These are phyloP conservation scores for Phytopythium oedochilum DNA, from an alignment of 352 stramenopile species.

Conservation along the genomic window DNA sequence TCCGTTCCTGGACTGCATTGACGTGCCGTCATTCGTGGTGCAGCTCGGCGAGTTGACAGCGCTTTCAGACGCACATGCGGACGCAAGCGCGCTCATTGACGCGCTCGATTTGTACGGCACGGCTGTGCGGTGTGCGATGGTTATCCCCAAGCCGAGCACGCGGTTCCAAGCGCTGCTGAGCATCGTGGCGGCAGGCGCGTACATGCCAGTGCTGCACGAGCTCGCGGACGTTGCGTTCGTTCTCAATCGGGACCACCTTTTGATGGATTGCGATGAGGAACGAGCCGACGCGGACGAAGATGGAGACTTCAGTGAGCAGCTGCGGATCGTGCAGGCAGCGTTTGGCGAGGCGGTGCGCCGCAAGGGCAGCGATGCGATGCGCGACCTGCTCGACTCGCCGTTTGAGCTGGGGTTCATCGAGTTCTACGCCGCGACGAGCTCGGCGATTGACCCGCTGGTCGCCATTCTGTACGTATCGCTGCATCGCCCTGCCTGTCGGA, in stretches of 20 bases:
- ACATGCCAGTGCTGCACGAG: slow-evolving; percentile 33
- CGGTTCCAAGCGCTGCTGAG: slow-evolving; percentile 30
- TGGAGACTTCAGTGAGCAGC: slow-evolving; percentile 24
- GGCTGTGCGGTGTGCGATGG: slow-evolving; percentile 41
- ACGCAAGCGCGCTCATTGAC: slow-evolving; percentile 8
- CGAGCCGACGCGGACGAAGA: slow-evolving; percentile 1
- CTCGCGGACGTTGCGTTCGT: slow-evolving; percentile 29
- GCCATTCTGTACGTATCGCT: slow-evolving; percentile 18
- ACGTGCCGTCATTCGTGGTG: slow-evolving; percentile 43
- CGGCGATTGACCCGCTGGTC: slow-evolving; percentile 24
- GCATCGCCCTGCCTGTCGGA: neutral
- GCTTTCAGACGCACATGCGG: slow-evolving; percentile 11
- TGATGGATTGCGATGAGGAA: slow-evolving; percentile 7
- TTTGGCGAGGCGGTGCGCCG: slow-evolving; percentile 33
- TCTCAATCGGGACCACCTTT: slow-evolving; percentile 8
- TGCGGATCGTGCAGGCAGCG: slow-evolving; percentile 29
- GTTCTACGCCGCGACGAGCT: slow-evolving; percentile 32
- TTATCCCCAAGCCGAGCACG: slow-evolving; percentile 32
- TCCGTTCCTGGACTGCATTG: slow-evolving; percentile 54
- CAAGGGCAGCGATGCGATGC: slow-evolving; percentile 14
- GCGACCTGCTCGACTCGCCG: slow-evolving; percentile 19
- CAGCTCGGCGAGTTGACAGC: slow-evolving; percentile 34
- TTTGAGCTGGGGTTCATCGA: slow-evolving; percentile 45
- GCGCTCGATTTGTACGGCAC: slow-evolving; percentile 31
- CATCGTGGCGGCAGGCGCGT: slow-evolving; percentile 43